A percentile compares a stretch with the other conserved stretches of the same genome.
Evolutionary conservation across 768 basidiomycete genomes (phyloP).

Genomic region (Auricularia heimuer): DNA sequence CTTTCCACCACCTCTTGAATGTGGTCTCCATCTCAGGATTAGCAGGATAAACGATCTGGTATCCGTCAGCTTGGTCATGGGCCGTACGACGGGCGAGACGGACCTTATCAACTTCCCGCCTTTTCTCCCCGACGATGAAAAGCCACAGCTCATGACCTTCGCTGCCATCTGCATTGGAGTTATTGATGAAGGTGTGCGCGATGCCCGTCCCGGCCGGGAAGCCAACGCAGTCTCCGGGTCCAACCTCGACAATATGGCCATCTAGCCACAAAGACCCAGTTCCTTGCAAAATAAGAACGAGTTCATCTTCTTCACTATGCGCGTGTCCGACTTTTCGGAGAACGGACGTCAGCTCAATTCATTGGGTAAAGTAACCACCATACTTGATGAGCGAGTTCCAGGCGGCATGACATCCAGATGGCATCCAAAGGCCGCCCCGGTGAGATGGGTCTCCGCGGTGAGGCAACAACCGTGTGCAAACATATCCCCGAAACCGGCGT

Average conservation of each 20-base stretch:
- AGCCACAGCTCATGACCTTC: constrained; percentile 13
- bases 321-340: constrained; percentile 6
- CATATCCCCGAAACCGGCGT: constrained; percentile 11
- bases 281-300: constrained; percentile 12
- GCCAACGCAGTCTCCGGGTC: constrained; percentile 13
- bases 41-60: constrained; percentile 7
- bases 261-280: constrained; percentile 12
- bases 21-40: constrained; percentile 6
- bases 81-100: neutral
- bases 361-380: neutral
- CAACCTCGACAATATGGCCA: constrained; percentile 9
- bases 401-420: constrained; percentile 14
- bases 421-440: constrained; percentile 10
- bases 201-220: constrained; percentile 14
- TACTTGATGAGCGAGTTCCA: constrained; percentile 13
- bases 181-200: constrained; percentile 14
- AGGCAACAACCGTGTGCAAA: constrained; percentile 13
- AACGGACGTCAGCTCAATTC: neutral
- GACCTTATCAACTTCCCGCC: neutral
- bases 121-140: constrained; percentile 14
- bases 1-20: constrained; percentile 6
- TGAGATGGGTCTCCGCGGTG: constrained; percentile 12
- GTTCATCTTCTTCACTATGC: constrained; percentile 14
- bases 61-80: too few relatives aligned
- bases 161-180: constrained; percentile 10